phyloP scores from a whole-genome alignment of 805 yeast species.

The Yamadazyma sp. region DNA sequence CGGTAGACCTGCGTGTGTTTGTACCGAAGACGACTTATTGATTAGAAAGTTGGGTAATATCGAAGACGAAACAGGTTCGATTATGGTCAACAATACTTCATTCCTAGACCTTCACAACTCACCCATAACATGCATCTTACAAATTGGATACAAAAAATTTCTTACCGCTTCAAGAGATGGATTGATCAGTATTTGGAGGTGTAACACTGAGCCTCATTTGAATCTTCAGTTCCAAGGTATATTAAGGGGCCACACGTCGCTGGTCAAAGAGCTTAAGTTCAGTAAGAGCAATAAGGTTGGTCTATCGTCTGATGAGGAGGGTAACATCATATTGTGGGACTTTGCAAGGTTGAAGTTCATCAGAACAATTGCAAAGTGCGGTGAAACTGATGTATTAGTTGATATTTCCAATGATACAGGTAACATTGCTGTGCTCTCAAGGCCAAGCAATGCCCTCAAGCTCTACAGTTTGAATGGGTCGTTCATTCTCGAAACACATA shows the following conservation, averaged over 20 bases:
- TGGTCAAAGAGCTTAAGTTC: slow-evolving; percentile 46
- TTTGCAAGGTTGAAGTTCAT: slow-evolving; percentile 51
- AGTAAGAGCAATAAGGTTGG: slow-evolving; percentile 55
- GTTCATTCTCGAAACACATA: slow-evolving; percentile 24
- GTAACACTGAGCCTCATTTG: slow-evolving; percentile 26
- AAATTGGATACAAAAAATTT: slow-evolving; percentile 43
- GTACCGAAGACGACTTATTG: slow-evolving; percentile 36
- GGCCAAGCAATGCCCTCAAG: slow-evolving; percentile 21
- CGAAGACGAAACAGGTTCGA: slow-evolving; percentile 26
- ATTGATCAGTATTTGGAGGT: slow-evolving; percentile 58
- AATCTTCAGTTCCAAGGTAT: slow-evolving; percentile 43
- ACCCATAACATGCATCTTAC: slow-evolving; percentile 38
- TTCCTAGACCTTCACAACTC: slow-evolving; percentile 45
- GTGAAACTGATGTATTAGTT: slow-evolving; percentile 26
- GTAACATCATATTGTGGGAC: slow-evolving; percentile 67
- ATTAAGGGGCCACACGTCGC: slow-evolving; percentile 57
- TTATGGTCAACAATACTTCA: slow-evolving; percentile 41
- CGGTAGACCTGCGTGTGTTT: slow-evolving; percentile 44
- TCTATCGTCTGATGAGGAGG: slow-evolving; percentile 53
- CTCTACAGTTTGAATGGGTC: slow-evolving; percentile 59
- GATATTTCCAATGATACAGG: slow-evolving; percentile 59
- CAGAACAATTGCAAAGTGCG: slow-evolving; percentile 29
- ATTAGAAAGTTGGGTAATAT: slow-evolving; percentile 30
- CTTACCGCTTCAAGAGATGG: slow-evolving; percentile 59
- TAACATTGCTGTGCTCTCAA: slow-evolving; percentile 38